Evolutionary conservation across 2,329 filamentous ascomycete species (phyloP), one percentile per base, ranked within the genome.

Genomic region (Gaeumannomyces tritici): DNA sequence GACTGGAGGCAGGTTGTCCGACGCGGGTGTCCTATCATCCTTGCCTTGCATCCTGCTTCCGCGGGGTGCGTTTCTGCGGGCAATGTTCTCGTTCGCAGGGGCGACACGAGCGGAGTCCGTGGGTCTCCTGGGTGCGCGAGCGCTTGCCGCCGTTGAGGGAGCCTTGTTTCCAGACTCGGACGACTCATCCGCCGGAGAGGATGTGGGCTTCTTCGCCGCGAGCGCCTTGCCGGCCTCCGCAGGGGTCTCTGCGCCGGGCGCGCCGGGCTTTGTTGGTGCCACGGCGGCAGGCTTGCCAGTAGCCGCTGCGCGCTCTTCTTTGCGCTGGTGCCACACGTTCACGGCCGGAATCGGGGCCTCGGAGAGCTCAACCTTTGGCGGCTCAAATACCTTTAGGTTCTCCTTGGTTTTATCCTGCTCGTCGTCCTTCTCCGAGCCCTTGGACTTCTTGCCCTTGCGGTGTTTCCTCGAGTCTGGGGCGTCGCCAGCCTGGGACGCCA

Each of bases 261-360:
- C 60, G 3, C 67, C 64, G 54, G 71, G 64, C 69, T 80, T 82
- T 28, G 73, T 72, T 72, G 85, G 87, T 54, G 83, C 78, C 65
- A 81, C 78, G 57, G 80, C 76, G 58, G 86, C 86, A 69, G 91
- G 88, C 68, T 83, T 58, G 15, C 18, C 56, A 8, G 29, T 33
- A n/a, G 56, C 56, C 24, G 60, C 60, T 15, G 60, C 54, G 18
- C 27, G 55, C 54, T 61, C 54, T 24, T 61, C 55, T 33, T 27
- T 88, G 62, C 93, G 85, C 75, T 93, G 86, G 65, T 87, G 83
- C 93, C 95, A 99, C 65, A 93, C 79, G 73, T 99, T 99, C 63
- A 97, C 89, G 1, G 85, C 74, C 0, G 95, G 95, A 56, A 90
- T 81, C 33, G 91, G 89, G 24, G 93, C 93, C 64, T 95, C 91